phyloP scores from a whole-genome alignment of 140 eudicot species.

The Erigeron philadelphicus region DNA sequence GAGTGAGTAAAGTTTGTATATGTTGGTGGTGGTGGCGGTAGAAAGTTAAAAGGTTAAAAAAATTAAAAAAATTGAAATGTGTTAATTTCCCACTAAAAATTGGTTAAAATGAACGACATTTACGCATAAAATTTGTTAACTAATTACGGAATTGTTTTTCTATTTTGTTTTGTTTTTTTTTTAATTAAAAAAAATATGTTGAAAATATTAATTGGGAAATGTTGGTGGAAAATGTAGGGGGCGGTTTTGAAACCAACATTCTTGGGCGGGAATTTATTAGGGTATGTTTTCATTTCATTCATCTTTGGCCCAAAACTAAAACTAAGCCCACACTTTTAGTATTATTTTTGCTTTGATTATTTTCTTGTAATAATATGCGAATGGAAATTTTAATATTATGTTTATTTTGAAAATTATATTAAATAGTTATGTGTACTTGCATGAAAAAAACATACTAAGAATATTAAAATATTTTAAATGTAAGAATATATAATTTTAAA shows the following conservation, averaged over 20 bases:
- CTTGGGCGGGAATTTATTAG: constrained; percentile 34
- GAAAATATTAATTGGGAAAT: constrained; percentile 11
- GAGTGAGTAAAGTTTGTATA: background rate
- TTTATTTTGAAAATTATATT: too few species aligned
- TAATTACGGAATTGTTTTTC: constrained; percentile 2
- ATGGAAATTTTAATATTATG: too few species aligned
- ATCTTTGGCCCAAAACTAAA: constrained; percentile 18
- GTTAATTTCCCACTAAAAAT: constrained; percentile 16
- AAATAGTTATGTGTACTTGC: too few species aligned
- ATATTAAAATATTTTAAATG: too few species aligned
- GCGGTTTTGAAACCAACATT: constrained; percentile 24
- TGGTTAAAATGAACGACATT: constrained; percentile 21
- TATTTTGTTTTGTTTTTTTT: background rate
- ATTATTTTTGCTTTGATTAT: too few species aligned
- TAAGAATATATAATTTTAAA: too few species aligned
- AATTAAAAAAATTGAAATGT: constrained; percentile 9
- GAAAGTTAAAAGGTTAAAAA: constrained; percentile 1
- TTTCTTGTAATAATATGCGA: too few species aligned
- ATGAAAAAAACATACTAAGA: too few species aligned
- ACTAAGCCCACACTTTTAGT: background rate
- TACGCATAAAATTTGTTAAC: background rate
- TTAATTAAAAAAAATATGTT: background rate
- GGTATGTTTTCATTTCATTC: constrained; percentile 5
- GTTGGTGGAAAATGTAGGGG: constrained; percentile 14
- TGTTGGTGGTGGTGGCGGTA: background rate